Conservation (phyloP, 768 basidiomycete genomes). For the Rhodotorula taiwanensis region DNA sequence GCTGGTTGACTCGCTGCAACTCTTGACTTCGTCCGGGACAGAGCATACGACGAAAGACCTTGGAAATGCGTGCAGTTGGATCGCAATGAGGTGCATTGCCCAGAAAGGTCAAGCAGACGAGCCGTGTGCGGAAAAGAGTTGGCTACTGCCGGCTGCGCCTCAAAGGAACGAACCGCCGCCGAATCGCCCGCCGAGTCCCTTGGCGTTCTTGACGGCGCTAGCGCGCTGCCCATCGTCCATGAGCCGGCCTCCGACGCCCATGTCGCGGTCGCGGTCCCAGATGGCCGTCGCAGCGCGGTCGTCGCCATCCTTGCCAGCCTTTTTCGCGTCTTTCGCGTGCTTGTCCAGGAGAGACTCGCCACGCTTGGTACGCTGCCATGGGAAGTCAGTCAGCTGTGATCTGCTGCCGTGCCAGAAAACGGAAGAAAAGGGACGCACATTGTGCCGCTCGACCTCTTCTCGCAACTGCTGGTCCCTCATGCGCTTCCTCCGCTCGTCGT, state of each 20-base stretch:
- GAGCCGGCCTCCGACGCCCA: constrained; percentile 75
- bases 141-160: too few species aligned
- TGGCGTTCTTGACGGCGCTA: constrained; percentile 56
- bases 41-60: background rate
- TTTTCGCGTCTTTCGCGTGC: constrained; percentile 47
- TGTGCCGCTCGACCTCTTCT: constrained; percentile 35
- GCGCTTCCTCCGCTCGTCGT: constrained; percentile 25
- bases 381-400: constrained; percentile 17
- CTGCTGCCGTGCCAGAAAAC: too few species aligned
- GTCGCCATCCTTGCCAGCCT: constrained; percentile 45
- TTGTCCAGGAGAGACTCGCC: constrained; percentile 55
- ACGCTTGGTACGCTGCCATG: constrained; percentile 47
- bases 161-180: constrained; percentile 30
- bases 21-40: background rate
- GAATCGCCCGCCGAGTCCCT: constrained; percentile 34
- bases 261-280: constrained; percentile 89
- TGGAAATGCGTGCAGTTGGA: too few species aligned
- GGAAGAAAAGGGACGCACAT: constrained; percentile 16
- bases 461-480: constrained; percentile 24
- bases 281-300: constrained; percentile 61
- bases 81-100: too few species aligned
- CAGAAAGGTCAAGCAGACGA: too few species aligned
- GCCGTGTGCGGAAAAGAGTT: too few species aligned
- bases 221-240: constrained; percentile 81
- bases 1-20: too few species aligned